Conservation (phyloP, 345 rosid genomes). For the Clarkia xantiana region DNA sequence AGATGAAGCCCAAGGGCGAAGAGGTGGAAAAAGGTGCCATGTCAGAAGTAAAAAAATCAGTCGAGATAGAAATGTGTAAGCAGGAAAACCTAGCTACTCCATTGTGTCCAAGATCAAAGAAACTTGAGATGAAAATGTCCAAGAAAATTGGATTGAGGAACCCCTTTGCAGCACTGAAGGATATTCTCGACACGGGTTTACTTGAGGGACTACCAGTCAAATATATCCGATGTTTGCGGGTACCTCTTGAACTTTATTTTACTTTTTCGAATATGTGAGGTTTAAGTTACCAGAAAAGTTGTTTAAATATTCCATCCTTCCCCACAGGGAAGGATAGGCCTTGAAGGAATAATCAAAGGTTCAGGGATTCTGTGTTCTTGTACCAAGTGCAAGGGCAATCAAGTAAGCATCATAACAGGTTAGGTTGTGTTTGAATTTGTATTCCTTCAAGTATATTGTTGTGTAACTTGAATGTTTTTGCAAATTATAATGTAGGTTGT, state of each 20-base stretch:
- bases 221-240: conserved; percentile 58
- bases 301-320: conserved; percentile 20
- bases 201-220: conserved; percentile 60
- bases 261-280: neutral
- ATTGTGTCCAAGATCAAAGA: conserved; percentile 13
- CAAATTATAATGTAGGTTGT: conserved; percentile 31
- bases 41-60: neutral
- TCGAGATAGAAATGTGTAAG: conserved; percentile 11
- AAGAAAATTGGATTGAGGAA: conserved; percentile 23
- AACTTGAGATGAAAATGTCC: conserved; percentile 23
- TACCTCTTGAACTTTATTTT: conserved; percentile 9
- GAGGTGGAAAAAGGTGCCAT: conserved; percentile 2
- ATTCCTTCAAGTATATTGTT: conserved; percentile 1
- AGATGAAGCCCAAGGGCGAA: conserved; percentile 23
- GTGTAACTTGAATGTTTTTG: conserved; percentile 7
- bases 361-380: conserved; percentile 66
- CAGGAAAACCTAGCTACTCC: conserved; percentile 11
- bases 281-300: neutral
- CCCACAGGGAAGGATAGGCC: conserved; percentile 25
- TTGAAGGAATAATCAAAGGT: conserved; percentile 53
- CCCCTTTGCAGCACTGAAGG: conserved; percentile 48
- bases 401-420: conserved; percentile 28
- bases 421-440: neutral
- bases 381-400: conserved; percentile 37
- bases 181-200: conserved; percentile 56